Conservation (phyloP, 1,284 basidiomycete genomes). For the Leccinum pseudoinsigne region DNA sequence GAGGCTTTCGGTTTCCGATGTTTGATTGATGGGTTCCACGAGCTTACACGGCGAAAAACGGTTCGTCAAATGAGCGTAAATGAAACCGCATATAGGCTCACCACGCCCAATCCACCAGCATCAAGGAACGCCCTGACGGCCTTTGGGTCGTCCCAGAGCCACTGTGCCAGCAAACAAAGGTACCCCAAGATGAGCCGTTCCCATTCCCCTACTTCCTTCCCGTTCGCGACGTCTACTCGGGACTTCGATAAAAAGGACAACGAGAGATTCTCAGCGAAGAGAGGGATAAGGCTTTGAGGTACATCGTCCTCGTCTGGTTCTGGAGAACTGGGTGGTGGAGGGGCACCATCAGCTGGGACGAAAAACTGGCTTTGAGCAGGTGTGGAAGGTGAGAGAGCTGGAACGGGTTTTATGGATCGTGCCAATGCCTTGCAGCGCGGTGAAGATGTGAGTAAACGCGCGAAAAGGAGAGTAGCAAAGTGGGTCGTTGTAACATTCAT, state of each 20-base stretch:
- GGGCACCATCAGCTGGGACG: conserved; percentile 67
- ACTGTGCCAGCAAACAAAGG: conserved; percentile 80
- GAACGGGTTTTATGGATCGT: conserved; percentile 59
- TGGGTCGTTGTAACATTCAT: conserved; percentile 61
- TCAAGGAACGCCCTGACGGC: conserved; percentile 90
- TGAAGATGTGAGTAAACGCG: conserved; percentile 67
- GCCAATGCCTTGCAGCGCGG: conserved; percentile 80
- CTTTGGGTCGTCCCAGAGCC: conserved; percentile 96
- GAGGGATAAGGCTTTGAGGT: conserved; percentile 67
- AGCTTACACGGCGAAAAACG: conserved; percentile 50
- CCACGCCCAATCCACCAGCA: conserved; percentile 88
- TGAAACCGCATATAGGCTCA: conserved; percentile 44
- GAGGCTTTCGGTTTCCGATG: conserved; percentile 81
- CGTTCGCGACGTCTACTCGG: conserved; percentile 65
- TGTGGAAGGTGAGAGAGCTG: conserved; percentile 32
- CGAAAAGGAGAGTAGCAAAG: conserved; percentile 67
- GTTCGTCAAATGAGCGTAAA: neutral
- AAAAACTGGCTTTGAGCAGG: conserved; percentile 55
- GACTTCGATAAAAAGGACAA: conserved; percentile 67
- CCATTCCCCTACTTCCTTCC: conserved; percentile 76
- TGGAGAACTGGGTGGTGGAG: conserved; percentile 32
- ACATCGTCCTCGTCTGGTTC: conserved; percentile 59
- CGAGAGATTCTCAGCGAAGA: conserved; percentile 72
- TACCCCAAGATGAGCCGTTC: conserved; percentile 88
- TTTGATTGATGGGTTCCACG: conserved; percentile 93